Evolutionary conservation across 345 rosid genomes (phyloP).

Genomic region (Melaleuca quinquenervia): DNA sequence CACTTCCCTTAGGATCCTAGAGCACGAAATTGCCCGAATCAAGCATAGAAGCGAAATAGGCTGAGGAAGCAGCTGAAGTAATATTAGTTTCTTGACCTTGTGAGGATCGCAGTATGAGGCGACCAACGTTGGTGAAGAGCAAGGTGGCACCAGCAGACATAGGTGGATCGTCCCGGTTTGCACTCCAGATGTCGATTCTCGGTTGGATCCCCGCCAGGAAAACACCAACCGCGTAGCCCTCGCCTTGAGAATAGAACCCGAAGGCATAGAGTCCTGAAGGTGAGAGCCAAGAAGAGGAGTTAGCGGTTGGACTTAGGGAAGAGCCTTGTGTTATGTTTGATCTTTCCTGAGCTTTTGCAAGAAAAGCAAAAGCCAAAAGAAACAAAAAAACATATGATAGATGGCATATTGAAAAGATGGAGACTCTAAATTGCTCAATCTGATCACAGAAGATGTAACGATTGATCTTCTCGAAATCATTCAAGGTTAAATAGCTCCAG

Average conservation of each 20-base stretch:
- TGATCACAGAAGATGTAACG: background rate
- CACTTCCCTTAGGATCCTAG: background rate
- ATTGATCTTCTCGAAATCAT: background rate
- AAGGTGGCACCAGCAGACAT: slow-evolving; percentile 3
- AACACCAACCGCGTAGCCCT: slow-evolving; percentile 8
- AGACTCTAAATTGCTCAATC: background rate
- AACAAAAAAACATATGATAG: background rate
- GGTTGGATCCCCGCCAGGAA: background rate
- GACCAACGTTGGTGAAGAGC: slow-evolving; percentile 3
- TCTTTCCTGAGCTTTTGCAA: background rate
- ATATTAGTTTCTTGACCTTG: background rate
- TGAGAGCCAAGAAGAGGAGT: slow-evolving; percentile 9
- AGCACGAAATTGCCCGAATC: slow-evolving; percentile 19
- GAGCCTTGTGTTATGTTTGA: background rate
- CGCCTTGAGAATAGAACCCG: slow-evolving; percentile 14
- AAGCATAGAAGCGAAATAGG: slow-evolving; percentile 12
- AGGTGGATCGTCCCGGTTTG: slow-evolving; percentile 9
- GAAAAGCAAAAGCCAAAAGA: background rate
- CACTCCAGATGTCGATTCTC: slow-evolving; percentile 14
- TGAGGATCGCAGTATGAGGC: slow-evolving; percentile 1
- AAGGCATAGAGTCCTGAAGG: slow-evolving; percentile 12
- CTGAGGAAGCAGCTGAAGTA: background rate
- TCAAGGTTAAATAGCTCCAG: background rate
- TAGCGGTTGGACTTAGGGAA: background rate
- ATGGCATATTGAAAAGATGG: background rate